Evolutionary conservation across 73 alveolate genomes (phyloP), one percentile per base, ranked within the genome.

Genomic region (Paramecium primaurelia): DNA sequence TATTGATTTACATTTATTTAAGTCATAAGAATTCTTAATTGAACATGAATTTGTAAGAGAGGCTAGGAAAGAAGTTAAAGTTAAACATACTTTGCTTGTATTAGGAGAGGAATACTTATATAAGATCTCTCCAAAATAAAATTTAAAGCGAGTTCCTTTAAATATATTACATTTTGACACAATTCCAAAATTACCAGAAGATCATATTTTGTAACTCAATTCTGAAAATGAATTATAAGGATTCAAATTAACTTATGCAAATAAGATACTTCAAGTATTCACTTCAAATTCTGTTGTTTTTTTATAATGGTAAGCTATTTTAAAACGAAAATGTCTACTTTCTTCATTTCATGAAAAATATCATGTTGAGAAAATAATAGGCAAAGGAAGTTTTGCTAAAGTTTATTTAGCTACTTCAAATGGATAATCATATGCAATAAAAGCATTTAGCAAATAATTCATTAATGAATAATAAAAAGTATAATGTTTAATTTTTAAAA

Each of bases 311-410:
- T n/a, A 89, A 45, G 71, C 80, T 30, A 89, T 89, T 28, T 18
- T 89, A 18, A 89, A 30, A 59, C 49, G 60, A 25, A 89, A 89
- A 71, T 77, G 92, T 26, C 32, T 89, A 9, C 91, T 71, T 6
- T 89, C 94, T 42, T 58, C 58, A 7, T 89, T 89, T 28, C 94
- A 89, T 45, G 94, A 89, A 73, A 44, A 69, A 14, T 89, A 71
- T 54, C 80, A 71, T 47, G 94, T 89, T 11, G 51, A 59, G 44
- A 89, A 89, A 49, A 89, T 89, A 85, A 89, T 89, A 6, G 94
- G 94, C 30, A 89, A 89, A 38, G 94, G 94, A 30, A 71, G 92
- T 58, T 89, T 89, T 36, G 94, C 94, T n/a, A 89, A 89, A 47
- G 94, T 89, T n/a, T 89, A 89, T 89, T 83, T 89, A 14, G 94